Evolutionary conservation across 2,329 filamentous ascomycete species (phyloP), one percentile per base, ranked within the genome.

Genomic region (Paracamarosporium sp.): DNA sequence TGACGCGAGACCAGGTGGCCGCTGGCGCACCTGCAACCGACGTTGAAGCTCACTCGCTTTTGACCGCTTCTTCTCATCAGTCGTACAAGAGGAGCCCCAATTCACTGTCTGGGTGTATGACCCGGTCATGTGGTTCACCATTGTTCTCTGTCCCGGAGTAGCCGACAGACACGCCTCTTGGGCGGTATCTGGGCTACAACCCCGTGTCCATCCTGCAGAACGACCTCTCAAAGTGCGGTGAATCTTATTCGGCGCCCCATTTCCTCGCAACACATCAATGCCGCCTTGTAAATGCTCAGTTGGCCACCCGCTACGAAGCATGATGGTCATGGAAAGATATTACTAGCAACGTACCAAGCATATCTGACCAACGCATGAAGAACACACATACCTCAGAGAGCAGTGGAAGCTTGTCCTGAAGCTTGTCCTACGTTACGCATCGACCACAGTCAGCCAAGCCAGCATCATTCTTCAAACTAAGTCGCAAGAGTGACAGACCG

Each of bases 31-130:
- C 38, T 5, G 22, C n/a, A 20, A 17, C 27, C 27, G 11, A 27
- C 27, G 36, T 50, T 52, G 54, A 35, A 47, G 52, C 60, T 52
- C 48, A 57, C 27, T 54, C 55, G 31, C 44, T 1, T 31, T 53
- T 47, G 20, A 40, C 31, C 33, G 50, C 47, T n/a, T n/a, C n/a
- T n/a, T n/a, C n/a, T 54, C 38, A 45, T 48, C 53, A 60, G 55
- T 61, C 27, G 55, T 50, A 63, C 60, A 52, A 50, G 33, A 60
- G 31, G 46, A 56, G 52, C 53, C 36, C 30, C 46, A 22, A 25
- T n/a, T 17, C 7, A 9, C 40, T 24, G 11, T 48, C n/a, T 30
- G 36, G 5, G 27, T 43, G 15, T 33, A 35, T 52, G 11, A 22
- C 12, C 20, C n/a, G 22, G 38, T 25, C 50, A 52, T 43, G 36